Conservation (phyloP, 2,329 filamentous ascomycete species). For the Acarospora socialis region DNA sequence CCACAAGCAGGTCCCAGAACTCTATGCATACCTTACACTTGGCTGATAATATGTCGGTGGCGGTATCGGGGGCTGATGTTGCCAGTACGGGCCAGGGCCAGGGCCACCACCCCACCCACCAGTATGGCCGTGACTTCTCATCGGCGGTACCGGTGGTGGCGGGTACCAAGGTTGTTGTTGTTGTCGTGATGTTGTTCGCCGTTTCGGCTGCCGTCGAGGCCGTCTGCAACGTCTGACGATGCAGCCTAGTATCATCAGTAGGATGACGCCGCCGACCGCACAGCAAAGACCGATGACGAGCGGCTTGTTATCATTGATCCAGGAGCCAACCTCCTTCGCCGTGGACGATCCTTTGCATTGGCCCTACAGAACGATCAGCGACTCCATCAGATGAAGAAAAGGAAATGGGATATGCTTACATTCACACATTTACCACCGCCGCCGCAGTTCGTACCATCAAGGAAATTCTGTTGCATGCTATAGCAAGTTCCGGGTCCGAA, state of each 20-base stretch:
- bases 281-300: conserved; percentile 69
- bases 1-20: no score
- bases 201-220: conserved; percentile 21
- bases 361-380: no score
- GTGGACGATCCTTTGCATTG: conserved; percentile 58
- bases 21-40: no score
- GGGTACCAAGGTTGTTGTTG: no score
- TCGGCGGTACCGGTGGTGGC: no score
- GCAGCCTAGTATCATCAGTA: conserved; percentile 57
- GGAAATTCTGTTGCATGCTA: conserved; percentile 73
- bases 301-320: conserved; percentile 62
- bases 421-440: conserved; percentile 68
- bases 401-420: conserved; percentile 25
- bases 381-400: no score
- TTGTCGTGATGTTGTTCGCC: no score
- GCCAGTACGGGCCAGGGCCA: no score
- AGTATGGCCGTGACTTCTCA: no score
- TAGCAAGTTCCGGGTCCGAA: conserved; percentile 55
- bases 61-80: no score
- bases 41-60: no score
- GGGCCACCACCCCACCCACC: no score
- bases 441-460: conserved; percentile 77
- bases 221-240: conserved; percentile 42
- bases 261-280: conserved; percentile 56
- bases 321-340: conserved; percentile 55